Percentiles rank a stretch among this genome's conserved stretches.
phyloP scores from a whole-genome alignment of 805 yeast genomes.

The Cyberlindnera saturnus region DNA sequence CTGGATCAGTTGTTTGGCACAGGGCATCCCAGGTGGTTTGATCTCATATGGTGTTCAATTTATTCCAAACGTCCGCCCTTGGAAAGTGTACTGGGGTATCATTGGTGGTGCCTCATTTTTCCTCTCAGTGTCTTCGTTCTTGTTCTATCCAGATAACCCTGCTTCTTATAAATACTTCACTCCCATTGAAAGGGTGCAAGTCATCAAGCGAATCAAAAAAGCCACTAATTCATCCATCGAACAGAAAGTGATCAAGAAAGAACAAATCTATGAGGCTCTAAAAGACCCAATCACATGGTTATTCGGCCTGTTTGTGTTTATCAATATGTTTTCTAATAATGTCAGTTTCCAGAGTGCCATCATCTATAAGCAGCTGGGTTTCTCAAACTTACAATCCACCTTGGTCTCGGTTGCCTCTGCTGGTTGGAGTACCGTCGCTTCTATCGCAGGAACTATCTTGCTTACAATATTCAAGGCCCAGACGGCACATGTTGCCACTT shows the following conservation, averaged over 20 bases:
- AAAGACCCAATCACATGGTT: conserved; percentile 35
- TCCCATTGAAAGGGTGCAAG: conserved; percentile 35
- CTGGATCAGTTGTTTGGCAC: conserved; percentile 12
- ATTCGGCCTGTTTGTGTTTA: conserved; percentile 28
- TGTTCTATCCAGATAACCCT: conserved; percentile 44
- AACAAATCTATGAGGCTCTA: conserved; percentile 35
- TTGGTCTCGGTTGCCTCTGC: conserved; percentile 39
- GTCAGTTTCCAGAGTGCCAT: conserved; percentile 39
- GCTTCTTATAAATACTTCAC: conserved; percentile 35
- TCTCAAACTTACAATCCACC: conserved; percentile 35
- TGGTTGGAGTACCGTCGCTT: conserved; percentile 20
- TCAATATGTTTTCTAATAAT: conserved; percentile 40
- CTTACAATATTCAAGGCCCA: conserved; percentile 26
- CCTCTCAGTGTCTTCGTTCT: conserved; percentile 24
- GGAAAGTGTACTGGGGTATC: conserved; percentile 44
- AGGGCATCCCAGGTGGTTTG: conserved; percentile 12
- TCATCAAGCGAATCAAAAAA: conserved; percentile 33
- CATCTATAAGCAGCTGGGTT: conserved; percentile 33
- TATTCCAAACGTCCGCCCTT: conserved; percentile 22
- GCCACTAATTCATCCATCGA: conserved; percentile 33
- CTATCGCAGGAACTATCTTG: conserved; percentile 27
- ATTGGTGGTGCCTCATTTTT: conserved; percentile 41
- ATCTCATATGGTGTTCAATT: conserved; percentile 13
- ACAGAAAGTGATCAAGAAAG: conserved; percentile 33
- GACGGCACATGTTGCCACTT: conserved; percentile 24